A percentile compares a stretch with the other conserved stretches of the same genome.
Conservation (phyloP, 2,329 filamentous ascomycete species). For the Trichoderma sp. region DNA sequence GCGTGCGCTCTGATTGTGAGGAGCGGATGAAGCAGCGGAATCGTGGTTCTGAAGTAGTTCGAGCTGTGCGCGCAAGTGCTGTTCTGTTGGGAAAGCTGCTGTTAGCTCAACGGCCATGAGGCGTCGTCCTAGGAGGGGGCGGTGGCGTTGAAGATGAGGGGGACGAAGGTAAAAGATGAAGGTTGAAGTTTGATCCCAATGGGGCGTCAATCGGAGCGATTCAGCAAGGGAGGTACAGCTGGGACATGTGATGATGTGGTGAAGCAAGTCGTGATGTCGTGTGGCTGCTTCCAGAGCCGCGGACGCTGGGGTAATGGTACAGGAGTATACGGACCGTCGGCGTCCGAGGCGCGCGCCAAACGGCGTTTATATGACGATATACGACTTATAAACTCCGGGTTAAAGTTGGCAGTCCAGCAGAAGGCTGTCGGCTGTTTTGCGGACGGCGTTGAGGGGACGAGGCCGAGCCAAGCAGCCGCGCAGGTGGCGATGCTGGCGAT, state of each 20-base stretch:
- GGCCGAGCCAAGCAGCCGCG: background rate
- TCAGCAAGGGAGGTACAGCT: background rate
- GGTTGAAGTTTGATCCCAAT: background rate
- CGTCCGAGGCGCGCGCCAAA: slow-evolving; percentile 3
- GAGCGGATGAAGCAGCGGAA: slow-evolving; percentile 32
- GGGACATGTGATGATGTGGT: background rate
- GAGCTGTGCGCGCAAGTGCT: slow-evolving; percentile 44
- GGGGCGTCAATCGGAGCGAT: background rate
- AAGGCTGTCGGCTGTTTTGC: background rate
- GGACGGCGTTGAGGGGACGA: background rate
- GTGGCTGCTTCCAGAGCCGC: background rate
- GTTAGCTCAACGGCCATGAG: slow-evolving; percentile 4
- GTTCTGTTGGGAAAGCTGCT: slow-evolving; percentile 30
- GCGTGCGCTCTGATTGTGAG: slow-evolving; percentile 29
- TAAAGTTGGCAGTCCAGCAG: background rate
- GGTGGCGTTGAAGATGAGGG: background rate
- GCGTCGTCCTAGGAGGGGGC: background rate
- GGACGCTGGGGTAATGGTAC: background rate
- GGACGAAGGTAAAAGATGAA: background rate
- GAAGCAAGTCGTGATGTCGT: background rate
- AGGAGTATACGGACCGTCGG: slow-evolving; percentile 14
- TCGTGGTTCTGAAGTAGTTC: slow-evolving; percentile 43
- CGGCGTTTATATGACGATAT: background rate
- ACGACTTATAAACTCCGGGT: background rate
- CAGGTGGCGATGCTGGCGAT: background rate